Evolutionary conservation across 495 filamentous ascomycete species (phyloP).

Genomic region (Hypoxylon perforatum): DNA sequence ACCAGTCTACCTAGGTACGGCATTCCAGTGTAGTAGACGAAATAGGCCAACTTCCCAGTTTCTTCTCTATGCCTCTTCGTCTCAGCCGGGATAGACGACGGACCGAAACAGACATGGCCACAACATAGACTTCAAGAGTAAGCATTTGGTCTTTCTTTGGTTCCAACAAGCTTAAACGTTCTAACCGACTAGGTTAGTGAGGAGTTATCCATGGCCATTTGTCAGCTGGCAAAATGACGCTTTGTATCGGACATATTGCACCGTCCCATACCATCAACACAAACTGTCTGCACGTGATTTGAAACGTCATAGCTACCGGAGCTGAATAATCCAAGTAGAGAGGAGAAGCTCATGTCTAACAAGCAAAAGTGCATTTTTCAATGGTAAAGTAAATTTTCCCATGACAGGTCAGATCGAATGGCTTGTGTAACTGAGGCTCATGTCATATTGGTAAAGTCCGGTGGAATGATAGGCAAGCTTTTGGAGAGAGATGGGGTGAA

Average conservation of each 20-base stretch:
- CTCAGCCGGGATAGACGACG: background rate
- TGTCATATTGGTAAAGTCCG: background rate
- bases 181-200: slow-evolving; percentile 2
- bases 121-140: background rate
- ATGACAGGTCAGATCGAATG: background rate
- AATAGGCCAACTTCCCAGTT: background rate
- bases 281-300: background rate
- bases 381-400: background rate
- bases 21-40: background rate
- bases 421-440: background rate
- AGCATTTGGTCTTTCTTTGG: background rate
- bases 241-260: slow-evolving; percentile 13
- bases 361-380: background rate
- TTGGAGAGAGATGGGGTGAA: background rate
- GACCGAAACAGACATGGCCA: slow-evolving; percentile 1
- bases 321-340: background rate
- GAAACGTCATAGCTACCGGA: background rate
- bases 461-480: background rate
- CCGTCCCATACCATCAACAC: background rate
- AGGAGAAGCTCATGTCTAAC: background rate
- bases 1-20: background rate
- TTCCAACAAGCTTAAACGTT: slow-evolving; percentile 20
- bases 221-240: slow-evolving; percentile 28
- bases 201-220: slow-evolving; percentile 4
- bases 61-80: background rate